Evolutionary conservation across 805 yeast genomes (phyloP), one percentile per base, ranked within the genome.

Genomic region (Candida multigemmis): DNA sequence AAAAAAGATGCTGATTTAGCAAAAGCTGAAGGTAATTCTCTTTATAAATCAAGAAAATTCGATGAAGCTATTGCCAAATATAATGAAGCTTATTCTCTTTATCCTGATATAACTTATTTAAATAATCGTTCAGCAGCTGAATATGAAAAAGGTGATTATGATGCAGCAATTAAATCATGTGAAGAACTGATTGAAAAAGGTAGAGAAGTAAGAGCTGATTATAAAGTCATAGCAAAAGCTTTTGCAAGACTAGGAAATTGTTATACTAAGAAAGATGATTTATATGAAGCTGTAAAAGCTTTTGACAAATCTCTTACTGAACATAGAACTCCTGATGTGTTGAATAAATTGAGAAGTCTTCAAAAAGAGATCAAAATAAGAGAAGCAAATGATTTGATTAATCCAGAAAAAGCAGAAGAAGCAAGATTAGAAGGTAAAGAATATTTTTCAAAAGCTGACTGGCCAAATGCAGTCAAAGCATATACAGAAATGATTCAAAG

Each of bases 51-150:
- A 39, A 81, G 80, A 51, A 67, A 86, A 46, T 91, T 91, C 41
- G 96, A 85, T 48, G 94, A 80, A 46, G 98, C 99, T 23, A 89
- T 91, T 50, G 84, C 61, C 31, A 64, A 74, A 36, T 91, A 91
- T 60, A 65, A 82, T 49, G 70, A 76, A 48, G 99, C 99, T 2
- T 91, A 85, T 81, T 80, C 77, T 18, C 51, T 75, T 12, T 57
- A 65, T 58, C 70, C 76, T 47, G 97, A 91, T 50, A 84, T 89
- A 46, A 89, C 97, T 1, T 91, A 81, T 52, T 68, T 91, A 52
- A 91, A 93, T 66, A 91, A 91, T 68, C 76, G 93, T 46, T 91
- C 98, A 21, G 97, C 99, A 31, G 99, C 98, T 18, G 95, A 91
- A 59, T 91, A 59, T 48, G 99, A 91, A 61, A 85, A 87, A 55